Conservation (phyloP, 2,329 filamentous ascomycete species). For the Lecanicillium sp. region DNA sequence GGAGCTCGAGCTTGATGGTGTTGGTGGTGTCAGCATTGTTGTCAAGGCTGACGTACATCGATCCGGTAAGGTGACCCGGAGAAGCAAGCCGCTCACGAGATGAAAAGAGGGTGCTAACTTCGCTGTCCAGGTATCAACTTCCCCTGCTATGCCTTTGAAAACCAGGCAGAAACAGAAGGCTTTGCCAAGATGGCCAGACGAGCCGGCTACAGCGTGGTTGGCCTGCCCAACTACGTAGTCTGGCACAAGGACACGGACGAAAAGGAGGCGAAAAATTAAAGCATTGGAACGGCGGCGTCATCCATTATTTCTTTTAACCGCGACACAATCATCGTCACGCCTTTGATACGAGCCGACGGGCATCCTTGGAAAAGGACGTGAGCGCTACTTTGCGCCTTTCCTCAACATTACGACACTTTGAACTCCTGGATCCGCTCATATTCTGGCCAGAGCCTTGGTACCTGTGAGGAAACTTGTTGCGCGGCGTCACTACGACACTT, state of each 20-base stretch:
- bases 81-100: too few relatives aligned
- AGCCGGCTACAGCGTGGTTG: conserved; percentile 85
- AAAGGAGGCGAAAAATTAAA: conserved; percentile 63
- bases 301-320: too few relatives aligned
- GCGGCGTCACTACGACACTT: conserved; percentile 11
- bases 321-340: too few relatives aligned
- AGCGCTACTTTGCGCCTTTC: too few relatives aligned
- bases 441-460: too few relatives aligned
- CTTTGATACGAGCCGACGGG: too few relatives aligned
- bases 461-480: too few relatives aligned
- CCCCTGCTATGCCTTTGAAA: conserved; percentile 92
- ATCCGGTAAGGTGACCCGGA: conserved; percentile 53
- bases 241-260: conserved; percentile 98
- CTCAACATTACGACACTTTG: too few relatives aligned
- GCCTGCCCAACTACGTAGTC: conserved; percentile 93
- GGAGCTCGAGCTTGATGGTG: conserved; percentile 86
- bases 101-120: too few relatives aligned
- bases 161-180: conserved; percentile 96
- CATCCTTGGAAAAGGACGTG: too few relatives aligned
- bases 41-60: conserved; percentile 97
- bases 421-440: too few relatives aligned
- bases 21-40: conserved; percentile 93
- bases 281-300: too few relatives aligned
- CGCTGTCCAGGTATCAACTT: conserved; percentile 77
- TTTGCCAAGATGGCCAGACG: conserved; percentile 98